Evolutionary conservation across 441 rosid genomes (phyloP), one percentile per base, ranked within the genome.

Genomic region (Erysimum cheiri): DNA sequence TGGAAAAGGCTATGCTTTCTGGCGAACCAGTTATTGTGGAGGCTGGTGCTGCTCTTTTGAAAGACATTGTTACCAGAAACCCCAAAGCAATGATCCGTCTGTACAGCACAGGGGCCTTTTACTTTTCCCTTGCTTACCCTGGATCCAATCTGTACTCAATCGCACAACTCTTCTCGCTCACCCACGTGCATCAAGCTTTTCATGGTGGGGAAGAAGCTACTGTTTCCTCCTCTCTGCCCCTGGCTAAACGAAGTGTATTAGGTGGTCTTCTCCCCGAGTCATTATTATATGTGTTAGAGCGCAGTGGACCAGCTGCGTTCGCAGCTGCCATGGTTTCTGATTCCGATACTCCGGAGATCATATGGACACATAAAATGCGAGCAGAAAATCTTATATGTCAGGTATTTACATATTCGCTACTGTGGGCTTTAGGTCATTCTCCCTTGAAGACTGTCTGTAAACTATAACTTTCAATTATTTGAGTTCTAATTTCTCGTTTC

Each of bases 141-240:
- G 99, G 99, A 76, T 96, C 99, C 64, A 93, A 96, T 80, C 94
- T 96, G 55, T 82, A 77, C 71, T 84, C 97, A 14, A 96, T 96
- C 62, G 91, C 99, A 66, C 98, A 91, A 74, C 93, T 96, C 65
- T 96, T 96, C 84, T 82, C 96, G 11, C 87, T 78, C 59, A 96
- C 99, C 81, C 99, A 96, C 75, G 90, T 93, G 72, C 98, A 90
- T 85, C 99, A 96, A 89, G 98, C 99, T 68, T 96, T 96, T 79
- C 99, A 96, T 85, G 99, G 99, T 61, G 99, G 99, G 67, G 98
- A 96, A 86, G 97, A 96, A 80, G 99, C 99, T 75, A 97, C 99
- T 76, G 96, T 96, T 77, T 90, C 99, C 64, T 84, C 98, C 11
- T 93, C 99, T 37, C 77, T 96, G 75, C 98, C 98, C 60, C 88